phyloP scores from a whole-genome alignment of 2,329 filamentous ascomycete species.

The Ophiostoma triangulosporum region DNA sequence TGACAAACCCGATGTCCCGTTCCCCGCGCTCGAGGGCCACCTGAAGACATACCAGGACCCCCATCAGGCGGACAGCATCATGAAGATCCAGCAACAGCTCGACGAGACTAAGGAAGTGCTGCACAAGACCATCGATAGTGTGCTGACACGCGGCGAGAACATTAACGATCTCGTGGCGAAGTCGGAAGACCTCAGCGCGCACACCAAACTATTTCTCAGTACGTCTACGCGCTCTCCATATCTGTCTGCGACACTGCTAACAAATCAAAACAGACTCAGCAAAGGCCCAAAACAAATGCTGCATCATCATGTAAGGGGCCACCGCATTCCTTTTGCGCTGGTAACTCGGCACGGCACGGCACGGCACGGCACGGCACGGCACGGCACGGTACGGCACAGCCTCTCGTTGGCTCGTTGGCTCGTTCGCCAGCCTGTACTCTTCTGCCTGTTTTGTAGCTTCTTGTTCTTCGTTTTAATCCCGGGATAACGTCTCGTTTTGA shows the following conservation, averaged over 20 bases:
- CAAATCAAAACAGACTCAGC: constrained; percentile 37
- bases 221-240: too few species aligned
- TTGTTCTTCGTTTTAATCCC: background rate
- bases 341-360: background rate
- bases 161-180: constrained; percentile 89
- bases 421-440: background rate
- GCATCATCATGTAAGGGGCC: constrained; percentile 46
- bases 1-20: constrained; percentile 36
- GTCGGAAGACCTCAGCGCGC: constrained; percentile 76
- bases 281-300: constrained; percentile 73
- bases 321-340: background rate
- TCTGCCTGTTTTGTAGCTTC: background rate
- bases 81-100: constrained; percentile 91
- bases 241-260: too few species aligned
- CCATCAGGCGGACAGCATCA: constrained; percentile 73
- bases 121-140: constrained; percentile 90
- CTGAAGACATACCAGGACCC: constrained; percentile 67
- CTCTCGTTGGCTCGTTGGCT: too few species aligned
- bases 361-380: too few species aligned
- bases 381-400: too few species aligned
- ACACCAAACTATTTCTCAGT: constrained; percentile 99
- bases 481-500: background rate
- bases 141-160: constrained; percentile 84
- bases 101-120: constrained; percentile 96
- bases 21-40: constrained; percentile 71